Evolutionary conservation across 2,329 filamentous ascomycete genomes (phyloP).

Genomic region (Claviceps humidiphila): DNA sequence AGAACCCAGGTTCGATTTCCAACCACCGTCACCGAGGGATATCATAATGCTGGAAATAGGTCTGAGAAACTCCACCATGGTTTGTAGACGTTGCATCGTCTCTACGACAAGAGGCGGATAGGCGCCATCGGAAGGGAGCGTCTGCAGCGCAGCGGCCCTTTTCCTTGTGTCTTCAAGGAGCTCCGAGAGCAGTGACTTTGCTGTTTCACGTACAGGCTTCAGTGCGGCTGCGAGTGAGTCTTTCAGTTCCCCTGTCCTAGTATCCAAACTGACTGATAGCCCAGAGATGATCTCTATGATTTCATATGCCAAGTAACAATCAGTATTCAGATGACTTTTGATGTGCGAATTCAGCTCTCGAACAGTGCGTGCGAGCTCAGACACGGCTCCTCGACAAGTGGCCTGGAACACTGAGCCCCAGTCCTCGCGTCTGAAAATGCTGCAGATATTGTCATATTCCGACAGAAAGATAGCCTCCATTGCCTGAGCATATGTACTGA

Average conservation of each 20-base stretch:
- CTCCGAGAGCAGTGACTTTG: conserved; percentile 71
- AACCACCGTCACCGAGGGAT: conserved; percentile 84
- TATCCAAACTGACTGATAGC: conserved; percentile 67
- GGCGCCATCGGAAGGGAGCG: conserved; percentile 65
- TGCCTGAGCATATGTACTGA: conserved; percentile 75
- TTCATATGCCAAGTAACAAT: conserved; percentile 92
- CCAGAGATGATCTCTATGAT: conserved; percentile 80
- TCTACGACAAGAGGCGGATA: conserved; percentile 67
- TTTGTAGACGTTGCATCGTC: conserved; percentile 74
- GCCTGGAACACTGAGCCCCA: conserved; percentile 68
- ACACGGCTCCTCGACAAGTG: conserved; percentile 65
- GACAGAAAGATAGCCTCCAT: conserved; percentile 78
- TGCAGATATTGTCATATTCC: conserved; percentile 83
- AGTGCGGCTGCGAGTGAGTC: conserved; percentile 69
- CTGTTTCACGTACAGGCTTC: conserved; percentile 83
- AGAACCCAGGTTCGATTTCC: conserved; percentile 45
- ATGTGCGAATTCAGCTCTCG: conserved; percentile 85
- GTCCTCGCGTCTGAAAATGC: conserved; percentile 74
- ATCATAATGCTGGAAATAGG: conserved; percentile 84
- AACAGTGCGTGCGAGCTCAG: conserved; percentile 73
- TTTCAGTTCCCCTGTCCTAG: conserved; percentile 76
- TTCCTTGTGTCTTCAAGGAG: conserved; percentile 72
- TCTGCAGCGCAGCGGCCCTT: conserved; percentile 49
- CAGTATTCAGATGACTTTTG: conserved; percentile 70
- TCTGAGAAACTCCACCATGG: conserved; percentile 73